These are phyloP conservation scores for Cyclospora cayetanensis DNA, from an alignment of 169 alveolate genomes.

Conservation along the genomic window DNA sequence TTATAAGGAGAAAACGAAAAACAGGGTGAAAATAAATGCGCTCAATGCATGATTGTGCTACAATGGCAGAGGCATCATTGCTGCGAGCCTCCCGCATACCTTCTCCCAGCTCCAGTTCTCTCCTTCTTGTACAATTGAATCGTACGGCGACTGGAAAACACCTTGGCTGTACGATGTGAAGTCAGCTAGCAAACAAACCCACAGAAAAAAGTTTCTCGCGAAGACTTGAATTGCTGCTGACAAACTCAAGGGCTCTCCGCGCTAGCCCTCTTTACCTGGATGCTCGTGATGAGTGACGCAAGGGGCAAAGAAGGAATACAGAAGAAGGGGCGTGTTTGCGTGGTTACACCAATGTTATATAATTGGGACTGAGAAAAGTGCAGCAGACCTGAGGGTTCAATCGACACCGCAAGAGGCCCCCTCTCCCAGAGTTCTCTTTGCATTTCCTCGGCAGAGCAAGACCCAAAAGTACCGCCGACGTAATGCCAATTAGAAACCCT, in stretches of 20 bases:
- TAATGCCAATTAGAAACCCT: conserved; percentile 26
- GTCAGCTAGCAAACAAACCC: neutral
- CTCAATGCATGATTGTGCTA: too few relatives aligned
- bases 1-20: too few relatives aligned
- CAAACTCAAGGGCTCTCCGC: neutral
- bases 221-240: neutral
- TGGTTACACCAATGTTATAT: too few relatives aligned
- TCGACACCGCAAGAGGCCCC: conserved; percentile 54
- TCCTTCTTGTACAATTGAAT: neutral
- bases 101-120: conserved; percentile 54
- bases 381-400: conserved; percentile 35
- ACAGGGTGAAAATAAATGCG: too few relatives aligned
- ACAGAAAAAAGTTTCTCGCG: neutral
- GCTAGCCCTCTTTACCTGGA: neutral
- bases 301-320: neutral
- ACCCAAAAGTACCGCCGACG: conserved; percentile 44
- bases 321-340: neutral
- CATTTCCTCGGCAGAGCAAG: conserved; percentile 25
- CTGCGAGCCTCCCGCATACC: conserved; percentile 19
- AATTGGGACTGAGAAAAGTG: neutral
- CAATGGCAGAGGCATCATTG: too few relatives aligned
- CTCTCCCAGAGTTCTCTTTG: conserved; percentile 35
- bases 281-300: neutral
- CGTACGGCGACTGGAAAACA: conserved; percentile 34
- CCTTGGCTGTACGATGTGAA: conserved; percentile 23